These are phyloP conservation scores for Babesia sp. DNA, from an alignment of 169 alveolate species.

Conservation along the genomic window DNA sequence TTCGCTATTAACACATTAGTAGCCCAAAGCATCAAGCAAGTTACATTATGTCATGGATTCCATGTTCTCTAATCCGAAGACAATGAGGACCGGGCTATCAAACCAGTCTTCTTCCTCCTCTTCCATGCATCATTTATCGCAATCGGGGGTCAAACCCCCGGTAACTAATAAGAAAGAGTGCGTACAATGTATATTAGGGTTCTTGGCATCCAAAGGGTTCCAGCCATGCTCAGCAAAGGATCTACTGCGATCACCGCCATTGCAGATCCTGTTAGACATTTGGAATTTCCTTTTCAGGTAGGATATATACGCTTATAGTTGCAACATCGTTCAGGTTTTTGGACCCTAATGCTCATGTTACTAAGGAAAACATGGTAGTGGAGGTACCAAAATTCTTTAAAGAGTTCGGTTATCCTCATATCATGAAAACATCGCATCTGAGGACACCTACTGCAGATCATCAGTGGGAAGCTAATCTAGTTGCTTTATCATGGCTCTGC, in stretches of 20 bases:
- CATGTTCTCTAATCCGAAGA: conserved; percentile 13
- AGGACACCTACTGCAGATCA: conserved; percentile 61
- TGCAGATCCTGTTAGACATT: conserved; percentile 54
- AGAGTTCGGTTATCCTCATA: conserved; percentile 66
- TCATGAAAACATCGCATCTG: conserved; percentile 57
- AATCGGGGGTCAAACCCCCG: background rate
- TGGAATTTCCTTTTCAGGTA: conserved; percentile 70
- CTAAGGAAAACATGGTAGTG: conserved; percentile 69
- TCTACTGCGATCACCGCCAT: conserved; percentile 55
- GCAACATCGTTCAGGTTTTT: conserved; percentile 1
- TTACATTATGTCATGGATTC: conserved; percentile 13
- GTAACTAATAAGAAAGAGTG: conserved; percentile 56
- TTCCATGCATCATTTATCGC: background rate
- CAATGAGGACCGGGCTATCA: background rate
- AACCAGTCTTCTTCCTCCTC: conserved; percentile 2
- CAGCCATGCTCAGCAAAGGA: conserved; percentile 59
- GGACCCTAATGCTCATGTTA: conserved; percentile 38
- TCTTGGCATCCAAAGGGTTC: conserved; percentile 50
- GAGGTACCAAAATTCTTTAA: conserved; percentile 64
- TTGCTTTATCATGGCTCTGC: conserved; percentile 65
- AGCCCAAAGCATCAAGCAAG: background rate
- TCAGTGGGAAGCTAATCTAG: conserved; percentile 65
- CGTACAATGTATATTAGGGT: conserved; percentile 46
- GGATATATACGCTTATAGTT: background rate
- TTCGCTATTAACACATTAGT: background rate